Evolutionary conservation across 306 rosid species (phyloP).

Genomic region (Pachyrhizus erosus): DNA sequence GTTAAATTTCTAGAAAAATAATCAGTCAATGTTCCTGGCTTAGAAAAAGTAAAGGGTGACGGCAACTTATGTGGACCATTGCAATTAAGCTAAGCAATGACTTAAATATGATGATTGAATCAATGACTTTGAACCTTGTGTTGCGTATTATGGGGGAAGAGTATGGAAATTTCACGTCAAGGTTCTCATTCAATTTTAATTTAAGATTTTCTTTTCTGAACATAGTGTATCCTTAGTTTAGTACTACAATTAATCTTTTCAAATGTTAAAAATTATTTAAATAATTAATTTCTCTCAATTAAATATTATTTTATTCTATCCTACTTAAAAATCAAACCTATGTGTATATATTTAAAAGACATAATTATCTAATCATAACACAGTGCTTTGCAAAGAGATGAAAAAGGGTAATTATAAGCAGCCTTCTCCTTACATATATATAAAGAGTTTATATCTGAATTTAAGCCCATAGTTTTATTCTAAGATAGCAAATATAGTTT

Average conservation of each 20-base stretch:
- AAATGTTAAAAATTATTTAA: no score
- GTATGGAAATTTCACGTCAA: neutral
- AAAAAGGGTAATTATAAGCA: no score
- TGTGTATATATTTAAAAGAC: no score
- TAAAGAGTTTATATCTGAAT: no score
- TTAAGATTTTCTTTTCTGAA: neutral
- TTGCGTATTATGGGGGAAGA: slow-evolving; percentile 6
- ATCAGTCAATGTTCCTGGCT: slow-evolving; percentile 25
- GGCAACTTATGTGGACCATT: slow-evolving; percentile 37
- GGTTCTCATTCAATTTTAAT: neutral
- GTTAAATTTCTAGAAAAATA: neutral
- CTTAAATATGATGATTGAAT: slow-evolving; percentile 19
- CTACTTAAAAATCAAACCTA: no score
- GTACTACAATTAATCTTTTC: no score
- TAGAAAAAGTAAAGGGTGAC: slow-evolving; percentile 34
- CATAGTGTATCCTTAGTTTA: no score
- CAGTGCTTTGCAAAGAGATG: no score
- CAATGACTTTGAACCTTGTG: slow-evolving; percentile 32
- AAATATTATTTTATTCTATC: no score
- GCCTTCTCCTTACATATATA: no score
- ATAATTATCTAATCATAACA: no score
- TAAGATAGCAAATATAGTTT: neutral
- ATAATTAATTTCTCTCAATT: no score
- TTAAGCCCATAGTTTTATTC: neutral
- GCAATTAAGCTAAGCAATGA: slow-evolving; percentile 25